Base-by-base conservation (phyloP, 1,284 basidiomycete species). In the Psilocybe mexicana region DNA sequence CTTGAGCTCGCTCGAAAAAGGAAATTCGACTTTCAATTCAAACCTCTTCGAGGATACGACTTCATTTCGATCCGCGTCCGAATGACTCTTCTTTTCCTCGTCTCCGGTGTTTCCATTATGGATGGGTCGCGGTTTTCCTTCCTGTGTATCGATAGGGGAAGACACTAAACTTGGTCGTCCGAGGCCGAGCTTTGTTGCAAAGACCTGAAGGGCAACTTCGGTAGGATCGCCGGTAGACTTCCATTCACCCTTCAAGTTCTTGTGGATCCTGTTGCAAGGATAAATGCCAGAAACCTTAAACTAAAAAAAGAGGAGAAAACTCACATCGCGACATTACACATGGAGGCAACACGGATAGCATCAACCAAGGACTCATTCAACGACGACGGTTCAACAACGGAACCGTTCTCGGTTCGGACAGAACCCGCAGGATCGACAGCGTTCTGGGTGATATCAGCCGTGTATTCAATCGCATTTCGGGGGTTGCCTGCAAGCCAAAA, bases 141-240 rank as follows among this genome's bases (percentile, higher is more conserved):
- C 44, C 65, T 63, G 36, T 68, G 67, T n/a, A 53, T 42, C 10
- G 30, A 65, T 66, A 8, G 56, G 43, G 18, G 64, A 66, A 12
- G 50, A 35, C 6, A 69, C 66, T 1, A 75, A 61, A 26, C 55
- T 63, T 12, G 69, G 62, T 14, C 71, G 69, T 18, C 73, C 73
- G 33, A 74, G 66, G 2, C 67, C 66, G 25, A 74, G 62, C 51
- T 81, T 81, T 62, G 82, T 79, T 0, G 83, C 83, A 54, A 84
- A 84, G 6, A 87, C 86, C 69, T 88, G 86, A 5, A 89, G 77
- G 0, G 86, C 85, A 36, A 83, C 77, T 66, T 86, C 83, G 14
- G 88, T 90, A 1, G 87, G 84, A 64, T 90, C 88, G 30, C 88
- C 88, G 46, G 84, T 83, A 0, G 85, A 83, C 42, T 82, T 79